These are phyloP conservation scores for Calonectria multiphialidica DNA, from an alignment of 2,329 filamentous ascomycete species.

Conservation along the genomic window DNA sequence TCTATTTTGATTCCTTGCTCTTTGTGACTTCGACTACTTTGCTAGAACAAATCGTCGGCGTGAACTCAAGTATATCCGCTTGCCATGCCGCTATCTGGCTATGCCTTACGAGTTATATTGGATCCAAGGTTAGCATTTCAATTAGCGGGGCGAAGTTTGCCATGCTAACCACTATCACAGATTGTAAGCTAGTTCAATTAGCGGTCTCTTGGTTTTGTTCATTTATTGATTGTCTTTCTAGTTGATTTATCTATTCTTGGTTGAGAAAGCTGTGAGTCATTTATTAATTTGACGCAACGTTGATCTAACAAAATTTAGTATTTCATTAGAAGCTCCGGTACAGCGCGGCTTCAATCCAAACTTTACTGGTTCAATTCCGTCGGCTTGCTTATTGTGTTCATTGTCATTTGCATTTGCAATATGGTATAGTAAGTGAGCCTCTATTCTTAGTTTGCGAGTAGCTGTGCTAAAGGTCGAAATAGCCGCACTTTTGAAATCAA, in stretches of 20 bases:
- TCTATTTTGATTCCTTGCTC: background rate
- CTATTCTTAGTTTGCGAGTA: background rate
- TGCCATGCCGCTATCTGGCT: background rate
- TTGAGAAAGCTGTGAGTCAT: constrained; percentile 69
- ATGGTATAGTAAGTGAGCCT: constrained; percentile 66
- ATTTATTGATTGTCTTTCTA: constrained; percentile 33
- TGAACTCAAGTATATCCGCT: background rate
- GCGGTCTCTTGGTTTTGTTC: too few relatives aligned
- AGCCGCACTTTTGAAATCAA: constrained; percentile 69
- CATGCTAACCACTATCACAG: too few relatives aligned
- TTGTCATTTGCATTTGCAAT: constrained; percentile 65
- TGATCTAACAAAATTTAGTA: constrained; percentile 52
- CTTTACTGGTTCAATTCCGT: constrained; percentile 73
- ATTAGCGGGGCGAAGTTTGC: too few relatives aligned
- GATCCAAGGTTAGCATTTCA: background rate
- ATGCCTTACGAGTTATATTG: background rate
- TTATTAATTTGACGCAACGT: too few relatives aligned
- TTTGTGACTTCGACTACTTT: background rate
- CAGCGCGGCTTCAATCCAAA: constrained; percentile 64
- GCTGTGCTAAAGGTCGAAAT: background rate
- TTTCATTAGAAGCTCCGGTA: constrained; percentile 66
- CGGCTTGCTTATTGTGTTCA: constrained; percentile 63
- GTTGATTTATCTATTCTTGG: constrained; percentile 74
- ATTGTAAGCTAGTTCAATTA: background rate
- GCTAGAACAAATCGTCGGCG: background rate